A percentile compares a stretch with the other conserved stretches of the same genome.
Evolutionary conservation across 169 alveolate genomes (phyloP).

Genomic region (Cryptosporidium xiaoi): DNA sequence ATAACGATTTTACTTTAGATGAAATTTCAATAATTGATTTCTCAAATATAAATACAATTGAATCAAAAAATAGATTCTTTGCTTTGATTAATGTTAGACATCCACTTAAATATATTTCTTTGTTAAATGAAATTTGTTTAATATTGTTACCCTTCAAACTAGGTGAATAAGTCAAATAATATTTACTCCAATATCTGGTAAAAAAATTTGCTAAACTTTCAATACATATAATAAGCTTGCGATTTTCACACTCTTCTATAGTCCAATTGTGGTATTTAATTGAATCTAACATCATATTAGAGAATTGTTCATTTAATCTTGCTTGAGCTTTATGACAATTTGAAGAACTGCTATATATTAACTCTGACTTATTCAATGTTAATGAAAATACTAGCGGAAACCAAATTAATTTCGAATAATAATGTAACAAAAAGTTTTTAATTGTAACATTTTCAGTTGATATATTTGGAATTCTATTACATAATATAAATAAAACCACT

Average conservation of each 20-base stretch:
- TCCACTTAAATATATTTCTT: neutral
- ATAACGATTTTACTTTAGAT: neutral
- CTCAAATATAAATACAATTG: too few species aligned
- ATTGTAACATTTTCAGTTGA: neutral
- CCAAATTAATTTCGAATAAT: slow-evolving; percentile 51
- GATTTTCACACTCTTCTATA: slow-evolving; percentile 22
- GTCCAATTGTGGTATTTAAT: slow-evolving; percentile 14
- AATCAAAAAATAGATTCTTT: too few species aligned
- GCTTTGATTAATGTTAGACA: too few species aligned
- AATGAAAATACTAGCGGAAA: slow-evolving; percentile 23
- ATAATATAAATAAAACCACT: slow-evolving; percentile 11
- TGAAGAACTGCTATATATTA: slow-evolving; percentile 1
- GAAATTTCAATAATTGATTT: too few species aligned
- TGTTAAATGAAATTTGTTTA: neutral
- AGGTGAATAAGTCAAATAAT: neutral
- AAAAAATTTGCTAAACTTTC: slow-evolving; percentile 5
- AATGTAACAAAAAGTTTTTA: slow-evolving; percentile 20
- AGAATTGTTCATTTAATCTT: slow-evolving; percentile 31
- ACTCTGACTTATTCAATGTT: neutral
- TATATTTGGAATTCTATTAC: slow-evolving; percentile 1
- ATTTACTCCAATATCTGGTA: slow-evolving; percentile 14
- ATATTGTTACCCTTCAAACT: neutral
- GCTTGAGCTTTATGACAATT: slow-evolving; percentile 6
- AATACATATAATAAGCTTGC: neutral
- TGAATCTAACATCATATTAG: slow-evolving; percentile 29